Evolutionary conservation across 257 asterid genomes (phyloP).

Genomic region (Scutellaria galericulata): DNA sequence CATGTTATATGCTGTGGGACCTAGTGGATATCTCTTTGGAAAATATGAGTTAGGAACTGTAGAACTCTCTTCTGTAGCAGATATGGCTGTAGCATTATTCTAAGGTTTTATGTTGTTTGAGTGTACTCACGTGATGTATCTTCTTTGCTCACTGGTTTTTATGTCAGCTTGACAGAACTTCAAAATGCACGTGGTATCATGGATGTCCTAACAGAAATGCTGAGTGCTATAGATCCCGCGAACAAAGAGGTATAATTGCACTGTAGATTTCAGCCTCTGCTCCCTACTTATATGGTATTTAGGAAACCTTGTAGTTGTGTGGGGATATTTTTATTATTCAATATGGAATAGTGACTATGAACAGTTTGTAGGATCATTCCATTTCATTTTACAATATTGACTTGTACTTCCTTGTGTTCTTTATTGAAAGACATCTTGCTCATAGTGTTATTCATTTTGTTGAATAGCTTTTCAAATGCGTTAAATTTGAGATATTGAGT

Average conservation of each 20-base stretch:
- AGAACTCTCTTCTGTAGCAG: constrained; percentile 14
- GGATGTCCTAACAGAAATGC: constrained; percentile 99
- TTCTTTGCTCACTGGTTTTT: constrained; percentile 26
- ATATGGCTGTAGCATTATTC: constrained; percentile 22
- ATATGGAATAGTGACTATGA: constrained; percentile 15
- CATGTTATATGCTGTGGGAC: constrained; percentile 13
- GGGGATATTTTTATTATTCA: constrained; percentile 1
- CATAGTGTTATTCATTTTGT: not conserved
- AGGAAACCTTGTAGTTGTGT: constrained; percentile 23
- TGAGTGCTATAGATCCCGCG: constrained; percentile 87
- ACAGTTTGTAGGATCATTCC: constrained; percentile 1
- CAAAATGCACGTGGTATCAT: constrained; percentile 97
- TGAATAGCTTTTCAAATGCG: not conserved
- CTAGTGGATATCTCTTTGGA: constrained; percentile 18
- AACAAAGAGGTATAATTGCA: constrained; percentile 78
- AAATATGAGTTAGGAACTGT: constrained; percentile 23
- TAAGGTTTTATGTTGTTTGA: constrained; percentile 28
- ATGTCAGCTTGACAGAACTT: constrained; percentile 82
- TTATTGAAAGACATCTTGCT: constrained; percentile 15
- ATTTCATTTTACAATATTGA: constrained; percentile 21
- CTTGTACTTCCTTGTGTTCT: not conserved
- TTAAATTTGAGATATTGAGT: constrained; percentile 13
- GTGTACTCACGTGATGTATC: constrained; percentile 33
- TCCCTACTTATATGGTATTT: constrained; percentile 31
- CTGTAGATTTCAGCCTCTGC: constrained; percentile 15